These are phyloP conservation scores for Biscutella laevigata DNA, from an alignment of 441 rosid genomes.

Conservation along the genomic window DNA sequence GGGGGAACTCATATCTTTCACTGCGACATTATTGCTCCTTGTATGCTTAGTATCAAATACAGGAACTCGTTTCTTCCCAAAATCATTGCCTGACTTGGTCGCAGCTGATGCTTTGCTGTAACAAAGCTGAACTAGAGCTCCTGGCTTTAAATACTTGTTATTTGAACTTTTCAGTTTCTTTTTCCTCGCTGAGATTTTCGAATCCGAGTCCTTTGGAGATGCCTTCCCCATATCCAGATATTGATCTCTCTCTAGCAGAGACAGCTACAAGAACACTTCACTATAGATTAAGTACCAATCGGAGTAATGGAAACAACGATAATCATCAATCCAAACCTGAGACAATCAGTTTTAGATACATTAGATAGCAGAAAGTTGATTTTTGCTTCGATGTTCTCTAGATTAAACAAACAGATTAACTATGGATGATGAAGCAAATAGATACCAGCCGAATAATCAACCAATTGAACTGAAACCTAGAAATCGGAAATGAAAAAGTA, in stretches of 20 bases:
- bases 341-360: not conserved
- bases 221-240: conserved; percentile 54
- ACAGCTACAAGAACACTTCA: not conserved
- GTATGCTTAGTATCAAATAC: conserved; percentile 36
- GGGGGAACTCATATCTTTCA: conserved; percentile 31
- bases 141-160: conserved; percentile 70
- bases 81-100: conserved; percentile 62
- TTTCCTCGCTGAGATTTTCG: conserved; percentile 41
- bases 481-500: not conserved
- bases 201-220: conserved; percentile 44
- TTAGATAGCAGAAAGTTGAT: not conserved
- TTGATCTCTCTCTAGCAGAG: not conserved
- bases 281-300: not conserved
- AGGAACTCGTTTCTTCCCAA: conserved; percentile 68
- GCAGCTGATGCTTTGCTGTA: conserved; percentile 40
- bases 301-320: not conserved
- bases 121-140: conserved; percentile 72
- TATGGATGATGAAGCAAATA: not conserved
- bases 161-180: conserved; percentile 47
- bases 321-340: conserved; percentile 23
- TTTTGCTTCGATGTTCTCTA: not conserved
- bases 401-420: not conserved
- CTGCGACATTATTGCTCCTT: conserved; percentile 23
- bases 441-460: not conserved
- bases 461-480: not conserved